Base-by-base conservation (phyloP, 2,329 filamentous ascomycete genomes). In the Pseudogymnoascus sp. region DNA sequence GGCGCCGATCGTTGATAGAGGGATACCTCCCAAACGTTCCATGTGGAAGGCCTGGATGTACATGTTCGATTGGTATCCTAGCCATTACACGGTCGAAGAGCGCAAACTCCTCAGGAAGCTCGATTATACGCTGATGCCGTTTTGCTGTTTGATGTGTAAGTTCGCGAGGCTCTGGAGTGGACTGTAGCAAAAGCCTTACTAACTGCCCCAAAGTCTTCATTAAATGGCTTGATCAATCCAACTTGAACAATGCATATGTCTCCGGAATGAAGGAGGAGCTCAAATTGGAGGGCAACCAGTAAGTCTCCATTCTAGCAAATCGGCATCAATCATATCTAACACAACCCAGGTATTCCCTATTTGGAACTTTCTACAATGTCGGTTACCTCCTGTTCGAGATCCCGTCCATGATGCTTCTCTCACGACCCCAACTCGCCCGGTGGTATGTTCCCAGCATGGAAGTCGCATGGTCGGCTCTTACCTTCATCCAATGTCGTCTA, bases 181-280 rank as follows among this genome's bases (percentile, higher is more conserved):
- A 8, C 20, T 20, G 11, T 38, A 6, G 12, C 14, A 16, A 18
- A 20, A 4, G 25, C 3, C n/a, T 60, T 32, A 25, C 58, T 58
- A 60, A 60, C 25, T 9, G n/a, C 25, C 2, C 6, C 3, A 12
- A 11, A 65, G 61, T 61, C 61, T 76, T 77, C 58, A 74, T 77
- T 67, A 78, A 78, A 67, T 73, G 73, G 28, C 71, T 76, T 2
- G 73, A 76, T 64, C 74, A 75, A 65, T 66, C 71, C 3, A 69
- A 69, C 25, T 58, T 70, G 25, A 67, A 28, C 22, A 69, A 69
- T 60, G 77, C 78, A 3, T 79, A 76, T 61, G 75, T 78, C 0
- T 76, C 74, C 0, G 78, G 77, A 0, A 78, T 79, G 77, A 73
- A 77, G 58, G 73, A 80, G 61, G 74, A 81, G 47, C 73, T 82